Base-by-base conservation (phyloP, 495 filamentous ascomycete genomes). In the Trichoderma parareesei region DNA sequence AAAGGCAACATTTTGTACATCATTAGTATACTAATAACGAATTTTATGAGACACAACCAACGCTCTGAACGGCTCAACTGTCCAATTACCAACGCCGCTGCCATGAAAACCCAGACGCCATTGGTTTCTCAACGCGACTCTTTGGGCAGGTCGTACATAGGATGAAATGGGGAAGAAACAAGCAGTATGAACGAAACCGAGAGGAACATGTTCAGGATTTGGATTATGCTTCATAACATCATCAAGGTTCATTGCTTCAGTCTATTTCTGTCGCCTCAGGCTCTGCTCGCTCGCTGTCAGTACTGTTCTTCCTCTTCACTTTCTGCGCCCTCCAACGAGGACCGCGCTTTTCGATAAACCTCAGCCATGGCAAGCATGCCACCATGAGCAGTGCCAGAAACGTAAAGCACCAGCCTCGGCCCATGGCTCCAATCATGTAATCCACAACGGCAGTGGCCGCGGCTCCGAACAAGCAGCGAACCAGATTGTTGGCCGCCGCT, bases 351-450 rank as follows among this genome's bases (percentile, higher is more conserved):
- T 71, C 69, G 41, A 81, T 68, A 14, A 80, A 18, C 64, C 63
- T 77, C n/a, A 81, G 70, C 0, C 72, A 48, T 0, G 78, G 78
- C 1, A 75, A 74, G 43, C 74, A 73, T 8, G 69, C 63, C 6
- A 74, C 69, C 43, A 76, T 70, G 5, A 79, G 64, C 13, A 77
- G 68, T 2, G 73, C 77, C 65, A 81, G 75, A 20, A 79, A 75
- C 0, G 81, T 82, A 43, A 72, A 82, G 9, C 76, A 73, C 80
- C 80, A 81, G 2, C 80, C 81, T 16, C 71, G 63, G 14, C 81
- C 81, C 66, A 81, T 70, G 4, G 62, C 68, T 4, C 66, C 46
- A n/a, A 82, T 72, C 68, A 84, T 75, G 16, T 65, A 64, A 49
- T 80, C 69, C 41, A 83, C 75, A 2, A 81, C 66, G 0, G 80